Evolutionary conservation across 768 basidiomycete species (phyloP).

Genomic region (Lepiota subincarnata): DNA sequence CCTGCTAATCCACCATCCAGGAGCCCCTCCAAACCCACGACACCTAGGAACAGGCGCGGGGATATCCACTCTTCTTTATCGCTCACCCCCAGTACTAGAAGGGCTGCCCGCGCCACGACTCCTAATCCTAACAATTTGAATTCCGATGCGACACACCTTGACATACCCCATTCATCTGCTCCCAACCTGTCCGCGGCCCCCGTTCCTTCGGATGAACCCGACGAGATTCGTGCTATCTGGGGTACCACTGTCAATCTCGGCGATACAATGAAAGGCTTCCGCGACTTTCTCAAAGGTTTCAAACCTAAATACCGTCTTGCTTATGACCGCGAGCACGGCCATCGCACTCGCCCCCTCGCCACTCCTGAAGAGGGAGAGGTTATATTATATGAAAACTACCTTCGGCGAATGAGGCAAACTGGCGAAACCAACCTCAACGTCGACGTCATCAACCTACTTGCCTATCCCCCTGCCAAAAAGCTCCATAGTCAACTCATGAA

Average conservation of each 20-base stretch:
- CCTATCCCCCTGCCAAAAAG: slow-evolving; percentile 83
- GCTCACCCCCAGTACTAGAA: slow-evolving; percentile 46
- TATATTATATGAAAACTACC: slow-evolving; percentile 72
- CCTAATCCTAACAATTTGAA: slow-evolving; percentile 39
- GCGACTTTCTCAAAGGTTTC: slow-evolving; percentile 86
- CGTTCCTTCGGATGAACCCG: slow-evolving; percentile 65
- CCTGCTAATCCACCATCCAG: slow-evolving; percentile 24
- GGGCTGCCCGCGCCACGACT: slow-evolving; percentile 27
- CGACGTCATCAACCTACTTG: slow-evolving; percentile 79
- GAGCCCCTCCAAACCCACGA: slow-evolving; percentile 48
- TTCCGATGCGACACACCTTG: slow-evolving; percentile 57
- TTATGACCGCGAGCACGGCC: slow-evolving; percentile 62
- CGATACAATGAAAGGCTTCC: slow-evolving; percentile 88
- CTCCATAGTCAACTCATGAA: slow-evolving; percentile 80
- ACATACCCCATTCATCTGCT: slow-evolving; percentile 54
- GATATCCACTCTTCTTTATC: slow-evolving; percentile 86
- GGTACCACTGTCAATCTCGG: slow-evolving; percentile 92
- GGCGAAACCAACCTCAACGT: slow-evolving; percentile 93
- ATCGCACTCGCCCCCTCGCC: slow-evolving; percentile 44
- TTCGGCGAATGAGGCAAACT: slow-evolving; percentile 84
- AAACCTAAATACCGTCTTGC: slow-evolving; percentile 83
- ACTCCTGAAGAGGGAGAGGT: slow-evolving; percentile 67
- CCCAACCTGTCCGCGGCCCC: slow-evolving; percentile 56
- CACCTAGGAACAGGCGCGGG: slow-evolving; percentile 75
- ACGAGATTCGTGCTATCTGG: slow-evolving; percentile 92